Evolutionary conservation across 768 basidiomycete genomes (phyloP), one percentile per base, ranked within the genome.

Genomic region (Suillus clintonianus): DNA sequence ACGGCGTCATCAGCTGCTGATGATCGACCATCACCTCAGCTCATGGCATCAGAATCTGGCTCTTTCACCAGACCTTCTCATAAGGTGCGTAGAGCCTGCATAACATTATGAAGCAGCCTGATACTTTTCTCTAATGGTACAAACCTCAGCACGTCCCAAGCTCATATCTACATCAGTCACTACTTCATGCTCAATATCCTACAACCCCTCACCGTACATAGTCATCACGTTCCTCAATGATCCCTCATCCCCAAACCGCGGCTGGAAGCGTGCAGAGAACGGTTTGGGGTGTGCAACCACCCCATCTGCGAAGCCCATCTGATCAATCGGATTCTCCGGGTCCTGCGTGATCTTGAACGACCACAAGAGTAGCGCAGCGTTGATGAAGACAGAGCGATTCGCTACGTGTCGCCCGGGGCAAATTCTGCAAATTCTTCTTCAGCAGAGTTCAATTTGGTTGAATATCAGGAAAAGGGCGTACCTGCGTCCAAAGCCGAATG

Each of bases 21-120:
- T 30, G 79, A 79, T 55, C 80, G 80, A 0, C 84, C 87, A 9
- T 84, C 83, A n/a, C 79, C 85, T 63, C 87, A 75, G 65, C 85
- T 85, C 8, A 87, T 79, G 11, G 86, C 91, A 70, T 97, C 95
- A 0, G 95, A 93, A 72, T 97, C 94, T 79, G 96, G 81, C 59
- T 86, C 84, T 19, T 76, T 80, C 42, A 91, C 86, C 36, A 91
- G 71, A 0, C 82, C 86, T 51, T 82, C 83, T 63, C 81, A 71
- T 47, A 73, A 75, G 1, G 82, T 85, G 55, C 86, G 79, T 53
- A 85, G 70, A 0, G 80, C 76, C 72, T 94, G 91, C 83, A 91
- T 83, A 7, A 92, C 79, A 32, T 80, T 85, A 69, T 90, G 84
- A n/a, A n/a, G n/a, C n/a, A n/a, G n/a, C n/a, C n/a, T n/a, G n/a